phyloP scores from a whole-genome alignment of 306 rosid genomes.

The Cucumis sativus region Cucumber_9930_V3 NC_026656.2:13323501-13324000 shows the following conservation, averaged over 20 bases:
- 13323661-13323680: neutral
- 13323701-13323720: neutral
- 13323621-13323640: neutral
- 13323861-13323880: neutral
- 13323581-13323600: neutral
- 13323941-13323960: too few species aligned
- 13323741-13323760: neutral
- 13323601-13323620: too few species aligned
- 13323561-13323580: constrained; percentile 5
- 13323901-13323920: too few species aligned
- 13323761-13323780: neutral
- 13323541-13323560: constrained; percentile 33
- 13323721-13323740: neutral
- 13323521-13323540: constrained; percentile 85
- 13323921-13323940: too few species aligned
- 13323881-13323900: constrained; percentile 11
- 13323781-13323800: neutral
- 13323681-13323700: neutral
- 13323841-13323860: constrained; percentile 1
- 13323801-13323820: neutral
- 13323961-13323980: too few species aligned
- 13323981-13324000: too few species aligned
- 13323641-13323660: neutral
- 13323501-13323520: constrained; percentile 61
- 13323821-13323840: neutral